A percentile compares a stretch with the other conserved stretches of the same genome.
These are phyloP conservation scores for Boechera divaricarpa DNA, from an alignment of 345 rosid species.

Conservation along the genomic window DNA sequence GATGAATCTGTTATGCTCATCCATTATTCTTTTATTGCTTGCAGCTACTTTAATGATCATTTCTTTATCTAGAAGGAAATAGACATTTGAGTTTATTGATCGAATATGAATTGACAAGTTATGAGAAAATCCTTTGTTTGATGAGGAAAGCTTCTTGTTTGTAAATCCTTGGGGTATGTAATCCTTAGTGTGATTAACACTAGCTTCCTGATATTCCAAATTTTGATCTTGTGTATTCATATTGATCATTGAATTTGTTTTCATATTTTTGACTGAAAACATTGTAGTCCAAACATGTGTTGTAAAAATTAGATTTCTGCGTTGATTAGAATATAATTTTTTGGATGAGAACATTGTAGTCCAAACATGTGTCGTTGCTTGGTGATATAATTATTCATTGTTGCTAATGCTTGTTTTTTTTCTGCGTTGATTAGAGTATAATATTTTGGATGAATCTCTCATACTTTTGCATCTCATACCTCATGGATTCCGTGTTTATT, in stretches of 20 bases:
- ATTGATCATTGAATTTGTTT: background rate
- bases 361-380: too few relatives aligned
- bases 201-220: background rate
- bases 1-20: background rate
- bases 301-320: too few relatives aligned
- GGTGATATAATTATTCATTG: too few relatives aligned
- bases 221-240: background rate
- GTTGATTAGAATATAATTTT: too few relatives aligned
- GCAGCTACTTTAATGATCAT: background rate
- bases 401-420: background rate
- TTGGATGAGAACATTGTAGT: too few relatives aligned
- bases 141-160: background rate
- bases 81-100: slow-evolving; percentile 10
- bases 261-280: too few relatives aligned
- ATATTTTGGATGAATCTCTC: background rate
- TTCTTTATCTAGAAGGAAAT: background rate
- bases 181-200: background rate
- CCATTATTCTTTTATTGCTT: too few relatives aligned
- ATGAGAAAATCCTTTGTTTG: slow-evolving; percentile 12
- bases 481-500: background rate
- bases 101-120: slow-evolving; percentile 4
- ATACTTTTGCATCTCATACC: background rate
- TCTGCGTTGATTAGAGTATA: background rate
- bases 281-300: too few relatives aligned
- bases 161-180: background rate